Evolutionary conservation across 805 yeast genomes (phyloP), one percentile per base, ranked within the genome.

Genomic region (Zygoascus flipseniorum): DNA sequence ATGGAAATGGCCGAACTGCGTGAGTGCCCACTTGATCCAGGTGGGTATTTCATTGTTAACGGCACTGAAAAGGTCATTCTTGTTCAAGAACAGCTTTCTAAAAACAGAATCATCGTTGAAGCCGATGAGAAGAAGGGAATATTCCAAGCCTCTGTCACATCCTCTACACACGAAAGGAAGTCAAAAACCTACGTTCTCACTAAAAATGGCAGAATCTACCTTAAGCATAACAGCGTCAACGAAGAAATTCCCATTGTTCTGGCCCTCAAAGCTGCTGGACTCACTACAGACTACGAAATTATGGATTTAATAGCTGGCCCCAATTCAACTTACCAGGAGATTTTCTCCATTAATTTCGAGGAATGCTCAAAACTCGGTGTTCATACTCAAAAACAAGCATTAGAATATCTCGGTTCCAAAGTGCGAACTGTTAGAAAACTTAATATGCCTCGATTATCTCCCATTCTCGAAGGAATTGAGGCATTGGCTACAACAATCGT

Each of bases 21-120:
- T 61, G 99, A 93, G 70, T 93, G 99, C 70, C 99, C 99, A 0
- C 75, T 93, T 49, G 99, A 93, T 71, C 99, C 99, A 6, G 99
- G 99, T 72, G 99, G 99, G 63, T 93, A 93, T 66, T 93, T 93
- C 65, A 87, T 92, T 65, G 97, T 90, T 48, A 92, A 92, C 66
- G 99, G 99, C 68, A 93, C 99, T 0, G 99, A 93, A 64, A 93
- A 93, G 68, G 99, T 93, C 46, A 93, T 93, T 58, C 77, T 93
- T 60, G 95, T 93, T 44, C 99, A 93, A 70, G 99, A 93, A 70
- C 99, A 93, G 75, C 76, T 93, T 67, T 85, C 95, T 50, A 93
- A 93, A 72, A 93, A 93, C 71, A 87, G 99, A 78, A 93, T 93
- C 65, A 89, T 93, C 64, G 99, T 93, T 13, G 99, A 93, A 70